These are phyloP conservation scores for Biscogniauxia marginata DNA, from an alignment of 2,329 filamentous ascomycete species.

Conservation along the genomic window DNA sequence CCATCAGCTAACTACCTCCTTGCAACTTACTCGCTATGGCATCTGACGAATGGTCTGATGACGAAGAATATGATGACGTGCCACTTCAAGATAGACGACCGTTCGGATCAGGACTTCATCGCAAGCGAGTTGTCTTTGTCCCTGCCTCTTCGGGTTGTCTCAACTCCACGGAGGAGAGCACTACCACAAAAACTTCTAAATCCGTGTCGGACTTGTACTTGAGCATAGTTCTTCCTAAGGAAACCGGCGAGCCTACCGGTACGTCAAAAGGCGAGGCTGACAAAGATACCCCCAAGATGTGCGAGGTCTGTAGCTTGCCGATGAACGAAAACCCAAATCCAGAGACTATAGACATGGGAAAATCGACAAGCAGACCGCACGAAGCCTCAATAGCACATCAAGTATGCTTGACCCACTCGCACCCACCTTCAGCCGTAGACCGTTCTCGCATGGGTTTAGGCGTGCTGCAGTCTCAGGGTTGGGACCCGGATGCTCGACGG, in stretches of 20 bases:
- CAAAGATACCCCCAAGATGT: slow-evolving; percentile 34
- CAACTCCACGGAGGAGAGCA: slow-evolving; percentile 23
- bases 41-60: slow-evolving; percentile 21
- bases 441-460: slow-evolving; percentile 67
- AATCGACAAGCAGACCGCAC: slow-evolving; percentile 38
- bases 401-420: slow-evolving; percentile 65
- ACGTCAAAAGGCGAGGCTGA: slow-evolving; percentile 11
- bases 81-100: slow-evolving; percentile 53
- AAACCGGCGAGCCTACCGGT: slow-evolving; percentile 13
- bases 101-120: slow-evolving; percentile 57
- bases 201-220: slow-evolving; percentile 62
- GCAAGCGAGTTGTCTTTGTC: slow-evolving; percentile 57
- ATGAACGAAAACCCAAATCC: slow-evolving; percentile 30
- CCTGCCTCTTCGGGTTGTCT: slow-evolving; percentile 44
- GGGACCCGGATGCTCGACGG: slow-evolving; percentile 69
- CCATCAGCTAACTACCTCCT: background rate
- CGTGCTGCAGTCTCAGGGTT: slow-evolving; percentile 66
- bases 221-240: slow-evolving; percentile 60
- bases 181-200: slow-evolving; percentile 25
- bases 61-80: slow-evolving; percentile 43
- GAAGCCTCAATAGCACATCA: slow-evolving; percentile 69
- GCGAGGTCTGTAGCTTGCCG: slow-evolving; percentile 62
- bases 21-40: slow-evolving; percentile 21
- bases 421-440: slow-evolving; percentile 71
- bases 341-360: slow-evolving; percentile 3